These are phyloP conservation scores for Cryomyces minteri DNA, from an alignment of 495 filamentous ascomycete species.

Conservation along the genomic window DNA sequence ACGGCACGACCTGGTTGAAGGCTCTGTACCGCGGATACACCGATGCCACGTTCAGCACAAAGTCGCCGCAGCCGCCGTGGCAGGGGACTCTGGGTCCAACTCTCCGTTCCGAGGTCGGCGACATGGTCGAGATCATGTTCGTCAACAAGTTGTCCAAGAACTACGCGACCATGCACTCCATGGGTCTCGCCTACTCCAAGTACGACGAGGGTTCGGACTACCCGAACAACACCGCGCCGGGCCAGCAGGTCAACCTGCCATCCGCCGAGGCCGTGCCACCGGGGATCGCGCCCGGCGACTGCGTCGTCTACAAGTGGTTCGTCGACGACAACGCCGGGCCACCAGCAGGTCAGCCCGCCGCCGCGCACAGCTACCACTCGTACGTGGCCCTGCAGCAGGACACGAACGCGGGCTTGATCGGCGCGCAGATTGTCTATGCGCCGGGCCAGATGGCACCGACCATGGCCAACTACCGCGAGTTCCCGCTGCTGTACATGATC, in stretches of 20 bases:
- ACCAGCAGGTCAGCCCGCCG: neutral
- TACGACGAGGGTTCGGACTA: slow-evolving; percentile 1
- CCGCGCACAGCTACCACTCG: slow-evolving; percentile 2
- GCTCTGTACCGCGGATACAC: slow-evolving; percentile 10
- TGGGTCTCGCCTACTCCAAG: slow-evolving; percentile 11
- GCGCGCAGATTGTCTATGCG: slow-evolving; percentile 5
- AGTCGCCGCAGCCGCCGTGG: slow-evolving; percentile 6
- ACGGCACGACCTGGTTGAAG: slow-evolving; percentile 7
- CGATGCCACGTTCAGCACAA: slow-evolving; percentile 3
- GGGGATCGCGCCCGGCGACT: slow-evolving; percentile 3
- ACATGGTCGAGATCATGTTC: slow-evolving; percentile 17
- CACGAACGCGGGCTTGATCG: slow-evolving; percentile 8
- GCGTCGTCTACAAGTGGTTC: slow-evolving; percentile 8
- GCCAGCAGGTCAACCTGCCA: neutral
- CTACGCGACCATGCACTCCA: slow-evolving; percentile 14
- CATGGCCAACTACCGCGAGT: slow-evolving; percentile 8
- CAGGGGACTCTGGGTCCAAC: slow-evolving; percentile 9
- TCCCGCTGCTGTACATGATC: slow-evolving; percentile 5
- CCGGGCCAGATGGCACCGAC: slow-evolving; percentile 4
- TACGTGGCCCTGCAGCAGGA: slow-evolving; percentile 6
- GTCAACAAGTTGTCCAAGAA: slow-evolving; percentile 9
- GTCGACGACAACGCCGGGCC: neutral
- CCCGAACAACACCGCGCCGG: slow-evolving; percentile 5
- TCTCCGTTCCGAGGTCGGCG: slow-evolving; percentile 12
- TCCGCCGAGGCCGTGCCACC: slow-evolving; percentile 3